These are phyloP conservation scores for Saccharomycopsis sp. DNA, from an alignment of 805 yeast genomes.

Conservation along the genomic window DNA sequence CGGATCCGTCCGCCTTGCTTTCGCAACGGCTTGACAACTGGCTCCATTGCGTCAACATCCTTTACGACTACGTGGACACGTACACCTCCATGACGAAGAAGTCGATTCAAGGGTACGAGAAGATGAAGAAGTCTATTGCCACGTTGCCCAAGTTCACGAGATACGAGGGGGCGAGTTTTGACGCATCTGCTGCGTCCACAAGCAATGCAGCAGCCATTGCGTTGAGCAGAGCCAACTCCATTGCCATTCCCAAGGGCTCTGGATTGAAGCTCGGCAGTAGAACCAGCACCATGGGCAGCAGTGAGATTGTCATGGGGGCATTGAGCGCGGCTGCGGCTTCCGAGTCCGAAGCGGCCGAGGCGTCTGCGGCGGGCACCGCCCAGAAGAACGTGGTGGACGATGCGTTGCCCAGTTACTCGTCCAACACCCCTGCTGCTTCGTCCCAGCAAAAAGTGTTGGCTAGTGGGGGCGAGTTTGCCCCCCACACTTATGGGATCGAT, in stretches of 20 bases:
- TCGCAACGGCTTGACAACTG: constrained; percentile 16
- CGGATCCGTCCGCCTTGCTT: constrained; percentile 16
- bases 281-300: constrained; percentile 20
- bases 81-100: constrained; percentile 17
- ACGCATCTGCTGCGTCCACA: not conserved
- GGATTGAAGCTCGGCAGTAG: constrained; percentile 2
- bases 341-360: not conserved
- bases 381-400: not conserved
- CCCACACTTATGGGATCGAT: constrained; percentile 20
- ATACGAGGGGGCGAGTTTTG: constrained; percentile 14
- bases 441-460: not conserved
- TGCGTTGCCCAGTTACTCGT: constrained; percentile 13
- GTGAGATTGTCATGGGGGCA: constrained; percentile 20
- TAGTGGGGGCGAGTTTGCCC: constrained; percentile 8
- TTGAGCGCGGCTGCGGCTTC: constrained; percentile 3
- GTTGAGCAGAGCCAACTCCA: not conserved
- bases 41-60: constrained; percentile 15
- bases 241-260: constrained; percentile 11
- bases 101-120: constrained; percentile 18
- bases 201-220: not conserved
- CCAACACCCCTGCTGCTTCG: constrained; percentile 1
- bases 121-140: constrained; percentile 18
- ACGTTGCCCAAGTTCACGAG: constrained; percentile 19
- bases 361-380: not conserved
- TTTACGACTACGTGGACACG: constrained; percentile 19